phyloP scores from a whole-genome alignment of 176 grass and related monocot genomes.

The Carex cristatella region DNA sequence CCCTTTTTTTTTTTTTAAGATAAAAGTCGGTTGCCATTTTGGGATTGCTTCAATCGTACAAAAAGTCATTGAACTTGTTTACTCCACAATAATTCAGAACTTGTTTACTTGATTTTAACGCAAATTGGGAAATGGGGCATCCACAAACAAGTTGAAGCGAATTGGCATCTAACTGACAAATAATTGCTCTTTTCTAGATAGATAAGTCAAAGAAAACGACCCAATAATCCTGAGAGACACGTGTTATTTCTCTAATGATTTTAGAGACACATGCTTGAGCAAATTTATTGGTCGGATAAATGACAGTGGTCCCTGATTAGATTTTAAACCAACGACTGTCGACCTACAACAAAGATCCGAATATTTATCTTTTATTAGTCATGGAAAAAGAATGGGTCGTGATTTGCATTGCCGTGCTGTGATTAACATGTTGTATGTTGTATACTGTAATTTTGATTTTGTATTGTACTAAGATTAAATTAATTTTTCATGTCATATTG shows the following conservation, averaged over 20 bases:
- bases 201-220: conserved; percentile 17
- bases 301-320: background rate
- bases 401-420: too few relatives aligned
- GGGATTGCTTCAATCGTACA: background rate
- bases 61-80: background rate
- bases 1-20: background rate
- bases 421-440: too few relatives aligned
- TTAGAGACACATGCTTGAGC: background rate
- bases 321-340: background rate
- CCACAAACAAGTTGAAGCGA: background rate
- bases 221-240: background rate
- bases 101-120: conserved; percentile 11
- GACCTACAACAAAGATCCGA: background rate
- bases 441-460: too few relatives aligned
- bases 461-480: too few relatives aligned
- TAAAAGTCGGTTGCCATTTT: background rate
- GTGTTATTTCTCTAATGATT: background rate
- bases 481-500: too few relatives aligned
- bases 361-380: background rate
- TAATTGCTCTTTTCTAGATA: conserved; percentile 8
- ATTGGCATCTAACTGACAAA: conserved; percentile 15
- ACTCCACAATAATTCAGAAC: background rate
- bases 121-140: background rate
- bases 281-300: background rate
- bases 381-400: too few relatives aligned